Percentiles rank a stretch among this genome's conserved stretches.
phyloP scores from a whole-genome alignment of 2,329 filamentous ascomycete genomes.

The Penicillium psychrosexuale region DNA sequence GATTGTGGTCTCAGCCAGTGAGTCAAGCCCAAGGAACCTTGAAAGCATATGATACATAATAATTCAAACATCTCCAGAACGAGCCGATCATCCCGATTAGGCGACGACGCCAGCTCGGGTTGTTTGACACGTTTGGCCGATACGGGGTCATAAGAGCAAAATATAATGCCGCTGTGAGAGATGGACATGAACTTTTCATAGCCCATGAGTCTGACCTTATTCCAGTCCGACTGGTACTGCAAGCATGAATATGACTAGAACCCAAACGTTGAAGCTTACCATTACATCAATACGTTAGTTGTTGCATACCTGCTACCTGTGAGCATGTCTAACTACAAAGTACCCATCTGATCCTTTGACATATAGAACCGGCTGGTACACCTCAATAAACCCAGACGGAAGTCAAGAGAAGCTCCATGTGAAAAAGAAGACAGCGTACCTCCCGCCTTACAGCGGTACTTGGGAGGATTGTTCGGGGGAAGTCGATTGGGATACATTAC shows the following conservation, averaged over 20 bases:
- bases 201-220: neutral
- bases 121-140: neutral
- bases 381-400: neutral
- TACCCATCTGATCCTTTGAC: neutral
- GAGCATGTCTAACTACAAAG: too few species aligned
- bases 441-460: too few species aligned
- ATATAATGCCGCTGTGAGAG: neutral
- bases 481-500: neutral
- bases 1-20: neutral
- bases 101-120: too few species aligned
- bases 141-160: neutral
- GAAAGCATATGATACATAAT: neutral
- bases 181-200: neutral
- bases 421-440: neutral
- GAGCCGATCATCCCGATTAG: neutral
- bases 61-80: neutral
- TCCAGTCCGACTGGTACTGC: neutral
- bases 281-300: neutral
- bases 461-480: neutral
- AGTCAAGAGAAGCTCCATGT: neutral
- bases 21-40: neutral
- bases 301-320: too few species aligned
- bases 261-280: neutral
- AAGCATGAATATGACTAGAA: neutral
- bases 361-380: neutral